Evolutionary conservation across 2,329 filamentous ascomycete species (phyloP).

Genomic region (Colletotrichum magnum): DNA sequence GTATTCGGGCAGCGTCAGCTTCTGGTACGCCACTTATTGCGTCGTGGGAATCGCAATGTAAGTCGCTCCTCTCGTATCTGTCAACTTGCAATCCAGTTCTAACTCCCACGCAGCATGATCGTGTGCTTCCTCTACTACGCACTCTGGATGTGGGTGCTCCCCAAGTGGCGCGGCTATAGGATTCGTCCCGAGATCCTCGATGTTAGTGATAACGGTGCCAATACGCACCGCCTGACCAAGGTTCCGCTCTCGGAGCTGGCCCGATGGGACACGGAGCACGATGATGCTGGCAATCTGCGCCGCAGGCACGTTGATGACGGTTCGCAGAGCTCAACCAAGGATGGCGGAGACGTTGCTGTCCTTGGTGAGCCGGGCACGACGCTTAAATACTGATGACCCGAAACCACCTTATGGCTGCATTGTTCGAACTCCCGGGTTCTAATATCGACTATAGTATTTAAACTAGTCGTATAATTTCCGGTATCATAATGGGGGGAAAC

Average conservation of each 20-base stretch:
- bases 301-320: slow-evolving; percentile 24
- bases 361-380: neutral
- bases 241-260: slow-evolving; percentile 65
- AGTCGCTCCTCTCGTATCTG: slow-evolving; percentile 48
- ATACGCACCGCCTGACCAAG: slow-evolving; percentile 64
- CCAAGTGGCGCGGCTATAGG: slow-evolving; percentile 64
- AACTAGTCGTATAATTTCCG: no score
- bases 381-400: neutral
- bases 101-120: slow-evolving; percentile 54
- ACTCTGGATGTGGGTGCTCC: slow-evolving; percentile 71
- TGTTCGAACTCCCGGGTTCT: no score
- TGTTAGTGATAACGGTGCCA: slow-evolving; percentile 59
- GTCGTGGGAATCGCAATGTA: slow-evolving; percentile 75
- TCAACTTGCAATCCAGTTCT: neutral
- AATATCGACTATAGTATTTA: no score
- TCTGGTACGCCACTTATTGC: slow-evolving; percentile 81
- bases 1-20: slow-evolving; percentile 75
- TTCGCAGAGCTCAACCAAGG: slow-evolving; percentile 22
- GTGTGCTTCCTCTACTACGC: slow-evolving; percentile 71
- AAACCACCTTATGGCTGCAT: neutral
- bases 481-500: no score
- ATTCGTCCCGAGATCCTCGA: slow-evolving; percentile 69
- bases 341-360: neutral
- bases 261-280: slow-evolving; percentile 71
- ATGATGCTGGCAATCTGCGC: slow-evolving; percentile 57